These are phyloP conservation scores for Argentina anserina DNA, from an alignment of 306 rosid genomes.

Conservation along the genomic window DNA sequence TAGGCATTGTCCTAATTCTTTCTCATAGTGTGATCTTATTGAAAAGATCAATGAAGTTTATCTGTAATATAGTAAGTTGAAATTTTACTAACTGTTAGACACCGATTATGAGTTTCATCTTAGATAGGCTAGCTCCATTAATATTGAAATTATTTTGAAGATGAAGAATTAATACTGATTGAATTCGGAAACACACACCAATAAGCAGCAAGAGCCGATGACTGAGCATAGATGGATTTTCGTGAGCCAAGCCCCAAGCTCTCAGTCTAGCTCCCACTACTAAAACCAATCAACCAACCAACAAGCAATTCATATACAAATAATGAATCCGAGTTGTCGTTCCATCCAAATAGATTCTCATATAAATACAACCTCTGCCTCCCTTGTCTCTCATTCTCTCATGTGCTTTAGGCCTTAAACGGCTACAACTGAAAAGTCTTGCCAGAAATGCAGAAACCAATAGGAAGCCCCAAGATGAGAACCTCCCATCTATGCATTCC, in stretches of 20 bases:
- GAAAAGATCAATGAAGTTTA: no score
- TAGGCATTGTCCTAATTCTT: no score
- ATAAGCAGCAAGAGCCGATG: no score
- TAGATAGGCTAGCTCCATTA: no score
- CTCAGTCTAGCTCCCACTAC: background rate
- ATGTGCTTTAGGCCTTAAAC: background rate
- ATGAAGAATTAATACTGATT: no score
- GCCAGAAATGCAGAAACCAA: conserved; percentile 13
- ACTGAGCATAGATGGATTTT: no score
- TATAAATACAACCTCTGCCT: conserved; percentile 11
- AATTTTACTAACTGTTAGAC: no score
- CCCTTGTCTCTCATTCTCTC: background rate
- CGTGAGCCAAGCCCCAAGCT: background rate
- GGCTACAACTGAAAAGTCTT: background rate
- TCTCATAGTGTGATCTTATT: no score
- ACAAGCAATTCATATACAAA: background rate
- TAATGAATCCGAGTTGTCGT: conserved; percentile 1
- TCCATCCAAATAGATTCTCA: conserved; percentile 19
- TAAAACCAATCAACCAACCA: background rate
- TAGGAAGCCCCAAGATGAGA: conserved; percentile 20
- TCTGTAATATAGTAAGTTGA: no score
- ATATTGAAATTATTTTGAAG: no score
- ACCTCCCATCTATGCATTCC: conserved; percentile 60
- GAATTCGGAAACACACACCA: no score
- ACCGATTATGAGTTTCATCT: no score